A percentile compares a stretch with the other conserved stretches of the same genome.
Conservation (phyloP, 306 rosid species). For the Prunus padus region DNA sequence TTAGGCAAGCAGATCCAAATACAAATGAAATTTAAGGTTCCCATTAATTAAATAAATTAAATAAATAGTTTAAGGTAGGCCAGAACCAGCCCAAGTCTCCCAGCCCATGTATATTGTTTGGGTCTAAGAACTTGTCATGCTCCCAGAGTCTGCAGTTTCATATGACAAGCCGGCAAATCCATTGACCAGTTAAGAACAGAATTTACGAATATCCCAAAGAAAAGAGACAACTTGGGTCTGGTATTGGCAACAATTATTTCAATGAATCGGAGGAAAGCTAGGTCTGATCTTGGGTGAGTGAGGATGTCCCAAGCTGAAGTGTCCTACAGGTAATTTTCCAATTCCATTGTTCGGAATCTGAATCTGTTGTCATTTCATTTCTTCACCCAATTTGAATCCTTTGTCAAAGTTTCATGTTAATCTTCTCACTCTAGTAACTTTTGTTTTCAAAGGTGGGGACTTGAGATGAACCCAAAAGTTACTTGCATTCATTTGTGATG, state of each 20-base stretch:
- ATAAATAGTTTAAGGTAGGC: background rate
- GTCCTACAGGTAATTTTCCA: constrained; percentile 19
- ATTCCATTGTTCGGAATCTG: background rate
- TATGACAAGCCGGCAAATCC: background rate
- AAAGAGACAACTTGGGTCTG: background rate
- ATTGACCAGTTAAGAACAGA: background rate
- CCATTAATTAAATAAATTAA: background rate
- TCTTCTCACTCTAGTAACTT: background rate
- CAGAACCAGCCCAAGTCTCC: background rate
- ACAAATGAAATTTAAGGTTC: no score
- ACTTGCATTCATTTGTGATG: background rate
- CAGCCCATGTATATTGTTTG: background rate
- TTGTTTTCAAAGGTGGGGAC: background rate
- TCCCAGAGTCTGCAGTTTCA: background rate
- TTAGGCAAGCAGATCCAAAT: no score
- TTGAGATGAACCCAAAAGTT: background rate
- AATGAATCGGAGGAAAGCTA: background rate
- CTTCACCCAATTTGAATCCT: background rate
- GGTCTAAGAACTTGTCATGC: background rate
- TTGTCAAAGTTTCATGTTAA: background rate
- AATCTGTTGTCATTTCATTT: background rate
- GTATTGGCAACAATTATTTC: background rate
- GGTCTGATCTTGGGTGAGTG: constrained; percentile 8
- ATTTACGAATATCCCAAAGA: constrained; percentile 10
- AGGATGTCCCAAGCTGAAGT: constrained; percentile 27